Evolutionary conservation across 2,329 filamentous ascomycete genomes (phyloP).

Genomic region (Penicillium freii): DNA sequence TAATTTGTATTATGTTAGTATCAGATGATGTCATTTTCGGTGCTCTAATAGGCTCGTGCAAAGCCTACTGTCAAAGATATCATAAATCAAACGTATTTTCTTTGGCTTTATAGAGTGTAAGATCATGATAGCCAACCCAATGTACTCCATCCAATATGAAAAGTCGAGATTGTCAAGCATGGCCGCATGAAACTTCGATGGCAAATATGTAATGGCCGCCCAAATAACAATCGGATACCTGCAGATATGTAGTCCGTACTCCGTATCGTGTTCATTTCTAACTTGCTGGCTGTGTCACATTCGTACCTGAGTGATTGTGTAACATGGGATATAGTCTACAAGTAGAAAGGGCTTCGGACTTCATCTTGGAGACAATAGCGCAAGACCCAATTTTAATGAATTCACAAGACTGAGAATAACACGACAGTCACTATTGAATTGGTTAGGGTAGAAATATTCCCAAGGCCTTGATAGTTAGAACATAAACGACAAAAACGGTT

Average conservation of each 20-base stretch:
- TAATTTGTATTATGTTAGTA: not conserved
- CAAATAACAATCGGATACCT: not conserved
- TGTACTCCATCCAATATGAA: not conserved
- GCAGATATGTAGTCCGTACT: not conserved
- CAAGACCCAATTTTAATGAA: not conserved
- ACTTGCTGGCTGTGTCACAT: not conserved
- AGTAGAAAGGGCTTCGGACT: not conserved
- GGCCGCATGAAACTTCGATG: not conserved
- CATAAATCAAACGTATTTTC: not conserved
- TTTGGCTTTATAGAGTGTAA: not conserved
- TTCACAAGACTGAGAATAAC: not conserved
- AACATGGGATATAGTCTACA: too few species aligned
- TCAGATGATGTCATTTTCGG: not conserved
- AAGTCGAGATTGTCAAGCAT: not conserved
- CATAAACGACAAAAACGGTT: not conserved
- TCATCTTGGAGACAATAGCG: not conserved
- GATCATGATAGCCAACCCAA: not conserved
- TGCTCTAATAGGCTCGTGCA: not conserved
- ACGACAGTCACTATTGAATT: not conserved
- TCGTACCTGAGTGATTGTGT: too few species aligned
- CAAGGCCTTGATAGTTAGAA: not conserved
- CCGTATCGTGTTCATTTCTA: not conserved
- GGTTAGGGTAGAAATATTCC: not conserved
- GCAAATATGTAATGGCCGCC: not conserved
- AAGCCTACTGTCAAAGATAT: not conserved